Base-by-base conservation (phyloP, 2,329 filamentous ascomycete species). In the Volutella citrinella region DNA sequence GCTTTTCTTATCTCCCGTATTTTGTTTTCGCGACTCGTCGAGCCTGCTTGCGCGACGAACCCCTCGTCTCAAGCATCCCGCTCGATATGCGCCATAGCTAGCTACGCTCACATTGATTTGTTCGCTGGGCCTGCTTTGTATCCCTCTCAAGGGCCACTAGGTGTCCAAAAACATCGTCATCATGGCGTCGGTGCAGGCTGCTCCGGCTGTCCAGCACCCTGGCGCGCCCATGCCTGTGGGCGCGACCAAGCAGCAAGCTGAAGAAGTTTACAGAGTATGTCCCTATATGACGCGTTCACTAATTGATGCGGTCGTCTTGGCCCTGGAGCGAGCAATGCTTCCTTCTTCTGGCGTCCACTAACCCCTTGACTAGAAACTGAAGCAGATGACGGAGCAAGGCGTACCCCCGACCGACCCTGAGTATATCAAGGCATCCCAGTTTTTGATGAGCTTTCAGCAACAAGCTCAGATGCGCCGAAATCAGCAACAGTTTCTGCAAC, bases 301-400 rank as follows among this genome's bases (percentile, higher is more conserved):
- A n/a, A n/a, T 17, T 14, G 25, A 28, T n/a, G n/a, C n/a, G n/a
- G n/a, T n/a, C n/a, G n/a, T n/a, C n/a, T n/a, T n/a, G n/a, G n/a
- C n/a, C n/a, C n/a, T n/a, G n/a, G n/a, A n/a, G n/a, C n/a, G n/a
- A n/a, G n/a, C n/a, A n/a, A n/a, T n/a, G n/a, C n/a, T n/a, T n/a
- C n/a, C n/a, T n/a, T n/a, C n/a, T 31, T 15, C 28, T 32, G 19
- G 5, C 16, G n/a, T n/a, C 37, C 48, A 36, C 48, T 54, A 36
- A 50, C 42, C 8, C 24, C 13, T 32, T 10, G 17, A 34, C 7
- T 54, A 96, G 90, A 89, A 87, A 75, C 93, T 86, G 48, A 84
- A 86, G 56, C 80, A 87, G 60, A 89, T 97, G 85, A 93, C 91
- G 64, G 78, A 86, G 36, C 76, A 83, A 52, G 90, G 90, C 49